These are phyloP conservation scores for Willaertia magna DNA, from an alignment of 208 protist genomes.

Conservation along the genomic window DNA sequence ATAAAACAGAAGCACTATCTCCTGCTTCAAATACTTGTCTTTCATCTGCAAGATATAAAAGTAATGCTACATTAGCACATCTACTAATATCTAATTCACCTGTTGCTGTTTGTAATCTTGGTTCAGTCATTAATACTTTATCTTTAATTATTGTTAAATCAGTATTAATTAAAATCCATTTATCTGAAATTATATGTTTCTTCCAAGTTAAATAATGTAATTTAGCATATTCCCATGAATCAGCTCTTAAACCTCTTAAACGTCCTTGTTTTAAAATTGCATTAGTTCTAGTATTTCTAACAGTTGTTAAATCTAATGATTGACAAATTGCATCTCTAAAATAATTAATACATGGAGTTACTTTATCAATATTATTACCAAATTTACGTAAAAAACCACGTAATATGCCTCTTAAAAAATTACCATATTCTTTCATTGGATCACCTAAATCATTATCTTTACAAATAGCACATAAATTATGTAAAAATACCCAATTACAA, in stretches of 20 bases:
- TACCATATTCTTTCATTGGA: too few species aligned
- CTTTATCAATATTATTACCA: too few species aligned
- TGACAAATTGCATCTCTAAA: too few species aligned
- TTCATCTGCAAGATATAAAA: background rate
- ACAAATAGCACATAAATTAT: too few species aligned
- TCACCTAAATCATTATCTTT: too few species aligned
- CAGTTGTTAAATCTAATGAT: background rate
- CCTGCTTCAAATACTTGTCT: background rate
- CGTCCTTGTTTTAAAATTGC: background rate
- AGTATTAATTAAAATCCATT: background rate
- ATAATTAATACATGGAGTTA: too few species aligned
- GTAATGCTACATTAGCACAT: background rate
- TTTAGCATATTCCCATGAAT: background rate
- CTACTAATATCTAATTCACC: background rate
- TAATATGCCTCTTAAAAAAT: too few species aligned
- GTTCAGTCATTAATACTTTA: background rate
- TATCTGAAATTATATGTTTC: background rate
- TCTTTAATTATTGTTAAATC: background rate
- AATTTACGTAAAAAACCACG: too few species aligned
- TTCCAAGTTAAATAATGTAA: background rate
- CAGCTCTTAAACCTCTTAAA: background rate
- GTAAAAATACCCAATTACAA: too few species aligned
- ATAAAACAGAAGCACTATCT: background rate
- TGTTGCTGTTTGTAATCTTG: background rate
- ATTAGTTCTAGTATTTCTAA: background rate